A percentile compares a stretch with the other conserved stretches of the same genome.
These are phyloP conservation scores for Sindora glabra DNA, from an alignment of 306 rosid genomes.

Conservation along the genomic window DNA sequence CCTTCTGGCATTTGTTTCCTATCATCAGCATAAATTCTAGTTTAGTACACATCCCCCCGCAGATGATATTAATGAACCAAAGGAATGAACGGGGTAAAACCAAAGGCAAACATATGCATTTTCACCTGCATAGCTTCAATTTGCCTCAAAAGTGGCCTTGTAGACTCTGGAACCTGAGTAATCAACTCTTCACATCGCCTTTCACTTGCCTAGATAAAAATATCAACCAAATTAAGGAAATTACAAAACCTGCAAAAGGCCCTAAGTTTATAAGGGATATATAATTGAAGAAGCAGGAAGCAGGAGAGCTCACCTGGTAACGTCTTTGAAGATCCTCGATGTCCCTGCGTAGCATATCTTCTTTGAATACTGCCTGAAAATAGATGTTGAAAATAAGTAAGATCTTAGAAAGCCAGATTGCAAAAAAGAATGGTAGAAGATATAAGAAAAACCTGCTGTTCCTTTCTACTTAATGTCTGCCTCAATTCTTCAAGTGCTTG, in stretches of 20 bases:
- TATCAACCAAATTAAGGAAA: constrained; percentile 12
- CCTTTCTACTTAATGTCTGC: constrained; percentile 88
- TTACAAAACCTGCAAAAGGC: too few species aligned
- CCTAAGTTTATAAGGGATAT: neutral
- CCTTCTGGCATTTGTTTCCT: constrained; percentile 89
- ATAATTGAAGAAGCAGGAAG: constrained; percentile 11
- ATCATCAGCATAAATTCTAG: constrained; percentile 28
- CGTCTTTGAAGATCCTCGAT: constrained; percentile 94
- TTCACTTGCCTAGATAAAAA: constrained; percentile 78
- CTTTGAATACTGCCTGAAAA: constrained; percentile 79
- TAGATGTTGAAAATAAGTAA: neutral
- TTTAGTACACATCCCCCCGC: constrained; percentile 16
- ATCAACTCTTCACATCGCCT: constrained; percentile 94
- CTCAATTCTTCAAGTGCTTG: constrained; percentile 93
- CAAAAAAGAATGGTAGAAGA: constrained; percentile 7
- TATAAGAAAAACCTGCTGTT: constrained; percentile 73
- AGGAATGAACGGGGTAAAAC: neutral
- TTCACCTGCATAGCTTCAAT: constrained; percentile 98
- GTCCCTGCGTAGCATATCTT: constrained; percentile 88
- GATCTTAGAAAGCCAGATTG: constrained; percentile 9
- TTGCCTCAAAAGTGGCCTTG: constrained; percentile 96
- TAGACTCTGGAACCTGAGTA: constrained; percentile 96
- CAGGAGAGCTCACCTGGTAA: constrained; percentile 60
- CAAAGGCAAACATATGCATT: constrained; percentile 3
- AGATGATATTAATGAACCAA: constrained; percentile 15